Evolutionary conservation across 2,329 filamentous ascomycete genomes (phyloP).

Genomic region (Fusarium sp.): DNA sequence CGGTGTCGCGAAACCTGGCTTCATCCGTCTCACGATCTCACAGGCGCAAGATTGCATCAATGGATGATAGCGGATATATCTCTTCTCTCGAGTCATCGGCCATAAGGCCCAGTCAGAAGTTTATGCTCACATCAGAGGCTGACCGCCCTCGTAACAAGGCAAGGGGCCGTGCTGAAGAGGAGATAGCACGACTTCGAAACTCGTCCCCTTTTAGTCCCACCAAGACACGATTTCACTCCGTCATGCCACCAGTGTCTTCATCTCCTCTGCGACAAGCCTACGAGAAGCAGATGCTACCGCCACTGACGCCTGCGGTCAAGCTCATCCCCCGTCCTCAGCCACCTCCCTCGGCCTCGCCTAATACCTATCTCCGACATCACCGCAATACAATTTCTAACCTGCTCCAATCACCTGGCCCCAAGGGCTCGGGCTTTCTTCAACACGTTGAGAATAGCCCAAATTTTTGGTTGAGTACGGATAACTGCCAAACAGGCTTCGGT

Average conservation of each 20-base stretch:
- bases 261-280: slow-evolving; percentile 73
- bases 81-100: slow-evolving; percentile 95
- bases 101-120: slow-evolving; percentile 76
- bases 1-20: slow-evolving; percentile 69
- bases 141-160: slow-evolving; percentile 82
- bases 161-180: slow-evolving; percentile 91
- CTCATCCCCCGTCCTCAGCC: slow-evolving; percentile 72
- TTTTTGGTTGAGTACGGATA: slow-evolving; percentile 73
- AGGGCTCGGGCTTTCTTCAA: slow-evolving; percentile 45
- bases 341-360: slow-evolving; percentile 87
- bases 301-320: slow-evolving; percentile 86
- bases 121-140: slow-evolving; percentile 81
- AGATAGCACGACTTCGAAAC: slow-evolving; percentile 91
- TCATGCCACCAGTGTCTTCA: slow-evolving; percentile 70
- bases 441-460: slow-evolving; percentile 66
- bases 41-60: slow-evolving; percentile 81
- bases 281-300: slow-evolving; percentile 75
- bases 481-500: slow-evolving; percentile 61
- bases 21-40: slow-evolving; percentile 77
- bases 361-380: slow-evolving; percentile 91
- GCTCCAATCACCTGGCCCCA: slow-evolving; percentile 79
- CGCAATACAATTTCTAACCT: slow-evolving; percentile 85
- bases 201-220: slow-evolving; percentile 95
- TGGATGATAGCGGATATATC: slow-evolving; percentile 96
- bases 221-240: slow-evolving; percentile 71